Evolutionary conservation across 1,284 basidiomycete species (phyloP), one percentile per base, ranked within the genome.

Genomic region (Leccinum griseonigrum): DNA sequence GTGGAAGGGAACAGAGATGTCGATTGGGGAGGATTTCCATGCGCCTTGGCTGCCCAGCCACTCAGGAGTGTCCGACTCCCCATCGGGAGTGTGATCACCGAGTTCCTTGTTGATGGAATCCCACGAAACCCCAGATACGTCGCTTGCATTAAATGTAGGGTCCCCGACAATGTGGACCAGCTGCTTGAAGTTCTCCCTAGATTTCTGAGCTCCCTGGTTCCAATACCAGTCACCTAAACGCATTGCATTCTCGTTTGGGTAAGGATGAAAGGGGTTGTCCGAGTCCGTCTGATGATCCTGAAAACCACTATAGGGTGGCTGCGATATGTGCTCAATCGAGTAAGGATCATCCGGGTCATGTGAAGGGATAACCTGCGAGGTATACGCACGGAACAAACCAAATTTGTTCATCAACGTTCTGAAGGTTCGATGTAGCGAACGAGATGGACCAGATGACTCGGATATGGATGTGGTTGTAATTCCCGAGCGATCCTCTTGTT

Each of bases 171-270:
- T 54, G 31, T 11, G 8, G 28, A 54, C 29, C 1, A 54, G 4
- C 6, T 18, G 52, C 52, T 32, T 54, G 31, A 54, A 54, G 31
- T 7, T 32, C 52, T 54, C 31, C 31, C 31, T 32, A 6, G 52
- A 54, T 34, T 54, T 54, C 52, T 54, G 52, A 14, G 29, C 52
- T 54, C 31, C 52, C n/a, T 54, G 52, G 28, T 54, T 54, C 52
- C 52, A 54, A 34, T 54, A 54, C 52, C 52, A 54, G 52, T 54
- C 52, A 8, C 52, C 52, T 13, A 54, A 34, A 18, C n/a, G 29
- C 29, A 54, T 18, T 4, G 52, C 28, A 2, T 16, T 60, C 31
- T 63, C 32, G n/a, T 64, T 64, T 2, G 62, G 63, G 53, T 64
- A 64, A 9, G 58, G 58, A 26, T 60, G 11, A 31, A 32, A 64